phyloP scores from a whole-genome alignment of 441 rosid genomes.

The Adansonia madagascariensis region DNA sequence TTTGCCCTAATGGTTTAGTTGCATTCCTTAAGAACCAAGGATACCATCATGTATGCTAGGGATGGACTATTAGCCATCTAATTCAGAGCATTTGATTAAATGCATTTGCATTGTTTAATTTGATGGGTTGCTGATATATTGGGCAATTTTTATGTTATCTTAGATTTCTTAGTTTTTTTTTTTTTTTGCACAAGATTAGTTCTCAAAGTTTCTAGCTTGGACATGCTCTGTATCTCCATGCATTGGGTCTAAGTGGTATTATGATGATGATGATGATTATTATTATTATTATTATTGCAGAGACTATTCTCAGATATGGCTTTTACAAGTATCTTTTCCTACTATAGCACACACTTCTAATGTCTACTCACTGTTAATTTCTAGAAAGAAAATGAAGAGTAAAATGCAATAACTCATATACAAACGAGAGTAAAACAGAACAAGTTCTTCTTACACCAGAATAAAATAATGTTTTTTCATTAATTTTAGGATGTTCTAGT shows the following conservation, averaged over 20 bases:
- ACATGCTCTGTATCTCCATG: neutral
- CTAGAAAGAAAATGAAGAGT: too few species aligned
- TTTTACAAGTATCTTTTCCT: slow-evolving; percentile 38
- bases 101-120: slow-evolving; percentile 63
- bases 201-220: neutral
- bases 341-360: slow-evolving; percentile 47
- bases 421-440: too few species aligned
- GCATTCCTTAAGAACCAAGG: too few species aligned
- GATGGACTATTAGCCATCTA: slow-evolving; percentile 27
- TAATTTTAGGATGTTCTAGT: too few species aligned
- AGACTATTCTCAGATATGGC: slow-evolving; percentile 6
- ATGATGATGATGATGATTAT: too few species aligned
- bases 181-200: too few species aligned
- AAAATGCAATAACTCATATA: too few species aligned
- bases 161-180: slow-evolving; percentile 9
- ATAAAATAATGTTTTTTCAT: too few species aligned
- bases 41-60: too few species aligned
- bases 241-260: neutral
- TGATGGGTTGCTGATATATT: slow-evolving; percentile 50
- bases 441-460: too few species aligned
- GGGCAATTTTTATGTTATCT: slow-evolving; percentile 12
- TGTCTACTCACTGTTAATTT: slow-evolving; percentile 17
- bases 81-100: slow-evolving; percentile 75
- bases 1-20: too few species aligned
- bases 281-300: neutral